Evolutionary conservation across 306 rosid genomes (phyloP), one percentile per base, ranked within the genome.

Genomic region (Gynostemma pentaphyllum): DNA sequence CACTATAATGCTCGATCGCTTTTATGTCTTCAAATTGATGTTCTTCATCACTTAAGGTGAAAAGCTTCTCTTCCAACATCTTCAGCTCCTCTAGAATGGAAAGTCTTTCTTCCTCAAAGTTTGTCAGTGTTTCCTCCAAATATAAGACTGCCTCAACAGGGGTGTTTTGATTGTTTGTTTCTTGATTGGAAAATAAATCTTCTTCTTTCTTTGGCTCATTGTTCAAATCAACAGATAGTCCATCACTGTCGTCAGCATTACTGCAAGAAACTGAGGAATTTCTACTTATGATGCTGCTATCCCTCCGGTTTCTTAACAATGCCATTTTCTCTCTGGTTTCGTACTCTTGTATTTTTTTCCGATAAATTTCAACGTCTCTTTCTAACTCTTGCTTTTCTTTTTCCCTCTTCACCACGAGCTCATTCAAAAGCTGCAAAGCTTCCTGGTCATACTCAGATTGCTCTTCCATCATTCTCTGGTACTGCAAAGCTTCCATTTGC

Each of bases 401-500:
- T 69, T 92, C 98, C 85, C 94, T 79, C 78, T 92, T 92, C 21
- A 81, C 45, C 81, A 92, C 82, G 13, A 88, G 85, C 78, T 92
- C 98, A 56, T 92, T 92, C 87, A 92, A 24, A 45, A 94, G 83
- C 80, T 86, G 95, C 84, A 94, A 64, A 32, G 99, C 96, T 74
- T 88, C 97, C 45, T 94, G 99, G 63, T 94, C 96, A 24, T 86
- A 88, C 76, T 94, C 99, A 9, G 99, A 86, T 78, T 88, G 99
- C 71, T 94, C 99, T 18, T 94, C 99, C 99, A 88, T 94, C 95
- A 94, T 86, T 80, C 99, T 78, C 51, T 88, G 96, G 71, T 94
- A 94, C 71, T 94, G 99, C 76, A 88, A 82, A 48, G 99, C 99
- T 68, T 94, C 99, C 97, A 94, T 94, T 80, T 94, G 99, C 95